Base-by-base conservation (phyloP, 2,329 filamentous ascomycete species). In the Ophiostoma sp. region DNA sequence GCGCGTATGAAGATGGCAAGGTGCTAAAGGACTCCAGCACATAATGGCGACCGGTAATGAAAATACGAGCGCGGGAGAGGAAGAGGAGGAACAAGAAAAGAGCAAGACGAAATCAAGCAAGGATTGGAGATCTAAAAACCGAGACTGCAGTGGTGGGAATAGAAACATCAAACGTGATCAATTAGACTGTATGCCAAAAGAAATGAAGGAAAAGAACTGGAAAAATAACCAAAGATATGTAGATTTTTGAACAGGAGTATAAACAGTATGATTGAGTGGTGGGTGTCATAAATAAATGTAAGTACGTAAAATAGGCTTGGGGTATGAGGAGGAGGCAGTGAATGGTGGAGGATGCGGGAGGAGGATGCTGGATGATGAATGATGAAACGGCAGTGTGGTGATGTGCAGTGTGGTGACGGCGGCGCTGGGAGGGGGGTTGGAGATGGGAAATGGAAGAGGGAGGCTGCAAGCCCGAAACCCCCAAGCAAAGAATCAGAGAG, bases 231-330 rank as follows among this genome's bases (percentile, higher is more conserved):
- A 31, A 48, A 33, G n/a, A n/a, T 33, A 67, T 67, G 65, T 44
- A 65, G 20, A 65, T 65, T 65, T 31, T 65, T 31, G 36, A 48
- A 67, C 65, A 67, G 65, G 39, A 67, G 39, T 44, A 67, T 71
- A 66, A 31, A 60, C n/a, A 68, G 35, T 71, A 71, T 33, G 64
- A 72, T 66, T 72, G 71, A 72, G 71, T 72, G 71, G 71, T 67
- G 71, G 69, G 66, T 33, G 67, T 72, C 68, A 67, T 67, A 31
- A 69, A 71, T 68, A 69, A 69, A 69, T 35, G 33, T n/a, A 67
- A 72, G 69, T 68, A 72, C 23, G 67, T 68, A 7, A 39, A 39
- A 70, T 68, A 65, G 52, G 57, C 36, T 39, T 23, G 33, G 67
- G 68, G 48, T 60, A 44, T 67, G 60, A 36, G 31, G 35, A 36